phyloP scores from a whole-genome alignment of 305 asterid genomes.

The Solanum hybrid region DNA sequence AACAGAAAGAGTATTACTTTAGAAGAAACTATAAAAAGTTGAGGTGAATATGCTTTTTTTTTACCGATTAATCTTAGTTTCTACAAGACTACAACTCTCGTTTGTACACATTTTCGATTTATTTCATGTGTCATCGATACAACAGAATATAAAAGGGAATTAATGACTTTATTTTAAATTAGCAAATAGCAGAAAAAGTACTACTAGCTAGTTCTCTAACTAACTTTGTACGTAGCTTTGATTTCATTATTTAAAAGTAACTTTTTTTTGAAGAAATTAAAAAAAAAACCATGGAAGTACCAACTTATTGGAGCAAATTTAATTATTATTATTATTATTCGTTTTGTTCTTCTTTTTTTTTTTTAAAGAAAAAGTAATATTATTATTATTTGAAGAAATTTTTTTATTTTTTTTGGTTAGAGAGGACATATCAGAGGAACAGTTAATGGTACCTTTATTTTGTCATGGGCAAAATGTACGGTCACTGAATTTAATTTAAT shows the following conservation, averaged over 20 bases:
- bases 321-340: not conserved
- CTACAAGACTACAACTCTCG: no score
- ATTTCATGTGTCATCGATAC: not conserved
- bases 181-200: not conserved
- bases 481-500: not conserved
- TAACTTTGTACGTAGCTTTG: not conserved
- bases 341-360: no score
- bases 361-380: no score
- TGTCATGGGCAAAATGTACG: conserved; percentile 1
- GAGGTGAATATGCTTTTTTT: not conserved
- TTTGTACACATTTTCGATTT: not conserved
- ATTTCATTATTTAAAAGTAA: not conserved
- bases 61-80: no score
- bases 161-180: not conserved
- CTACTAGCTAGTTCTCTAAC: not conserved
- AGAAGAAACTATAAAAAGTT: not conserved
- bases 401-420: not conserved
- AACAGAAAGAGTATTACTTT: not conserved
- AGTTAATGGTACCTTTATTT: not conserved
- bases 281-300: not conserved
- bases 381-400: not conserved
- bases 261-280: not conserved
- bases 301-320: not conserved
- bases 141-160: not conserved
- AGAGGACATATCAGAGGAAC: not conserved